Conservation (phyloP, 2,329 filamentous ascomycete species). For the Podosphaera leucotricha region DNA sequence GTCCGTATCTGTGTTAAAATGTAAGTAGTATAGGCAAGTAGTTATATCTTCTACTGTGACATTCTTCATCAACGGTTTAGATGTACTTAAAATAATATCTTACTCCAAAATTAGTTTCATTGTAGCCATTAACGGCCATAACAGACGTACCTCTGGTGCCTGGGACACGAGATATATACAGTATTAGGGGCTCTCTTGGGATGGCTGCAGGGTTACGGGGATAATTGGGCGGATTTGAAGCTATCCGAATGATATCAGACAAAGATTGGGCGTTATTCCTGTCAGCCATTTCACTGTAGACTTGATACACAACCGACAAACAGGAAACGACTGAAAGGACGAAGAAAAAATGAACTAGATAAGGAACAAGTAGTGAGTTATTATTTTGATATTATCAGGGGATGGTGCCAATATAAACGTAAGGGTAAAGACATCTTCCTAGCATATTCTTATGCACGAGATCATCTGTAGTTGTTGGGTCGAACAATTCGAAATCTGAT, state of each 20-base stretch:
- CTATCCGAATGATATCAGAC: conserved; percentile 54
- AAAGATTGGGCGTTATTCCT: conserved; percentile 59
- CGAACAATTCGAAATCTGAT: not conserved
- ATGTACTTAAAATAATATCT: conserved; percentile 40
- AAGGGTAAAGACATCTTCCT: too few species aligned
- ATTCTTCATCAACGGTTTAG: conserved; percentile 72
- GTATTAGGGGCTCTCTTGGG: conserved; percentile 44
- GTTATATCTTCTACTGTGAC: conserved; percentile 73
- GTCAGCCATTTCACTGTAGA: not conserved
- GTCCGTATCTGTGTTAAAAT: conserved; percentile 45
- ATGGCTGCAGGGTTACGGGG: conserved; percentile 51
- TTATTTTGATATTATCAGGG: too few species aligned
- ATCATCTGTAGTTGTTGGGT: not conserved
- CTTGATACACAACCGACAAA: not conserved
- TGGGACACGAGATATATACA: conserved; percentile 87
- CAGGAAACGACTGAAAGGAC: not conserved
- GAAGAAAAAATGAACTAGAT: not conserved
- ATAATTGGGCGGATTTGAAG: conserved; percentile 68
- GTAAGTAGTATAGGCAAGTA: conserved; percentile 76
- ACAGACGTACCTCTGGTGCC: conserved; percentile 56
- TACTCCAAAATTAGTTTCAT: conserved; percentile 2
- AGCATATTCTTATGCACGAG: too few species aligned
- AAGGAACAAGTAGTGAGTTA: too few species aligned
- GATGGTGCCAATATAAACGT: too few species aligned
- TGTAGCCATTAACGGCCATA: not conserved